These are phyloP conservation scores for Lodderomyces jiufengensis DNA, from an alignment of 1,139 yeast genomes.

Conservation along the genomic window DNA sequence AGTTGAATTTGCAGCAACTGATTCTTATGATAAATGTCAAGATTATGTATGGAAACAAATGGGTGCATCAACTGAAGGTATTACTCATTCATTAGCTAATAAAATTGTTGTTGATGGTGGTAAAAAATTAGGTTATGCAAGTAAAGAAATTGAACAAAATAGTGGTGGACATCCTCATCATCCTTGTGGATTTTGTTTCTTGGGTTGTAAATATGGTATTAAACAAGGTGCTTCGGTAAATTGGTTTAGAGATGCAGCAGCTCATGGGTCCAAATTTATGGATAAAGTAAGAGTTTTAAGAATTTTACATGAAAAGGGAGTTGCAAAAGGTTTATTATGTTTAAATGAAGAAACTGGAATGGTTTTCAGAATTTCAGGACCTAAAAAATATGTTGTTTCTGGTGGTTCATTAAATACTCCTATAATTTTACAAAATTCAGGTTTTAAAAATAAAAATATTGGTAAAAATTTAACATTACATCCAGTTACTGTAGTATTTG, in stretches of 20 bases:
- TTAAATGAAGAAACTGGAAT: slow-evolving; percentile 27
- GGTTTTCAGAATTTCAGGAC: slow-evolving; percentile 39
- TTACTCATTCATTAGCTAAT: slow-evolving; percentile 50
- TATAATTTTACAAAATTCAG: slow-evolving; percentile 45
- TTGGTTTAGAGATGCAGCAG: slow-evolving; percentile 53
- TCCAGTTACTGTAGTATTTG: slow-evolving; percentile 44
- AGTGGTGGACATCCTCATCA: slow-evolving; percentile 46
- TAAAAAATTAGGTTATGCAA: slow-evolving; percentile 43
- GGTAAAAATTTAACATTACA: slow-evolving; percentile 55
- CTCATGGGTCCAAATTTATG: slow-evolving; percentile 48
- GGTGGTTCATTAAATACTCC: slow-evolving; percentile 58
- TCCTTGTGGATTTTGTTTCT: slow-evolving; percentile 49
- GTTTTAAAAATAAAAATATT: slow-evolving; percentile 51
- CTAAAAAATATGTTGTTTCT: slow-evolving; percentile 44
- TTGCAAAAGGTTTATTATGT: slow-evolving; percentile 45
- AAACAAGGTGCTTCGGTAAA: slow-evolving; percentile 52
- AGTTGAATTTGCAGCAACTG: slow-evolving; percentile 46
- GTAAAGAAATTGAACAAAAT: slow-evolving; percentile 45
- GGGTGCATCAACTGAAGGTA: slow-evolving; percentile 44
- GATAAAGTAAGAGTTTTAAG: slow-evolving; percentile 43
- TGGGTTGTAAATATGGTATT: slow-evolving; percentile 54
- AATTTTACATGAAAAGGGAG: slow-evolving; percentile 39
- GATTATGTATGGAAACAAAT: slow-evolving; percentile 49
- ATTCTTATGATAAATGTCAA: slow-evolving; percentile 43
- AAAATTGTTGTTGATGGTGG: slow-evolving; percentile 45